Base-by-base conservation (phyloP, 352 stramenopile genomes). In the Pythium graminicola region DNA sequence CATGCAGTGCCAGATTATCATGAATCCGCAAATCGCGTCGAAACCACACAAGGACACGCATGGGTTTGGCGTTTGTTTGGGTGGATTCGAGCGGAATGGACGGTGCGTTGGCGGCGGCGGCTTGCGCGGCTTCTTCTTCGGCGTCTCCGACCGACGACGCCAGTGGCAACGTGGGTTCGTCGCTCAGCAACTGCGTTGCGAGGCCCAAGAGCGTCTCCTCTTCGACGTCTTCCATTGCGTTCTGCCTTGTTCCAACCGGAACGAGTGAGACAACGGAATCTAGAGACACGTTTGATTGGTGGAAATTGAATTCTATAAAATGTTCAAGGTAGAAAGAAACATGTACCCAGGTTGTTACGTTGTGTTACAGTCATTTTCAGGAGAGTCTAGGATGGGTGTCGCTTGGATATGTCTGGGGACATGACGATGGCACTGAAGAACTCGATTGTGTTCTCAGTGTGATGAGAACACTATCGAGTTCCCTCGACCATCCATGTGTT, bases 21-120 rank as follows among this genome's bases (percentile, higher is more conserved):
- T 98, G 90, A 35, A 99, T 68, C 39, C 95, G 76, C 48, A 99
- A 70, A 45, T 95, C 92, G 59, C 98, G 97, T 7, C 95, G 86
- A 62, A 99, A 98, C 95, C 95, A 98, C 40, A 90, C 51, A 42
- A 90, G 66, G 27, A 69, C 54, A 10, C 78, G 62, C 51, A 78
- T 90, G 62, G 65, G 35, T 13, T 35, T 36, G 24, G 20, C n/a
- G 39, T 16, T 23, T 16, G 3, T 3, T 0, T 7, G 19, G 36
- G 36, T 36, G 14, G 31, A 14, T 19, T 16, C 36, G 36, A 13
- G 20, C 36, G 36, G 36, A 6, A 42, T 9, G 36, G 36, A 19
- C 7, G 46, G 56, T 6, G 31, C 31, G 31, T 36, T 9, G 31
- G 31, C 31, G 31, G 75, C 47, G 20, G 45, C 73, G 41, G 76